A percentile compares a stretch with the other conserved stretches of the same genome.
phyloP scores from a whole-genome alignment of 495 filamentous ascomycete genomes.

The Penicillium fimorum region DNA sequence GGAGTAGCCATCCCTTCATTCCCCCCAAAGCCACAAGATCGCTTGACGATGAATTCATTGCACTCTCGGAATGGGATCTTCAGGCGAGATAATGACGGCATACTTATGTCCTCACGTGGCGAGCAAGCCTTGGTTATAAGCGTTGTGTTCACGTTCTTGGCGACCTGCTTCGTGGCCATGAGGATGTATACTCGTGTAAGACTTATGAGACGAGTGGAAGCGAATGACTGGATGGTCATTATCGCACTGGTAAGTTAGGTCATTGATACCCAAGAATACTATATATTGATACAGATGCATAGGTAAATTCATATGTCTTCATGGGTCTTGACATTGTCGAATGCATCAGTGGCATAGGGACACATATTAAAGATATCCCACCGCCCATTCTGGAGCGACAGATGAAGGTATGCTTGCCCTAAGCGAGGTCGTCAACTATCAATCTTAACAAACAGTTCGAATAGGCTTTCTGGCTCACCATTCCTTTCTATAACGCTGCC shows the following conservation, averaged over 20 bases:
- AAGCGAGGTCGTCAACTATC: background rate
- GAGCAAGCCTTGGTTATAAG: constrained; percentile 33
- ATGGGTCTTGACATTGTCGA: constrained; percentile 43
- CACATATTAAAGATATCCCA: constrained; percentile 39
- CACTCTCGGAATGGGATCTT: constrained; percentile 17
- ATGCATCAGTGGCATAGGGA: constrained; percentile 42
- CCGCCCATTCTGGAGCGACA: constrained; percentile 33
- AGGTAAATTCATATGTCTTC: constrained; percentile 42
- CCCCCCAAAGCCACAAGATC: background rate
- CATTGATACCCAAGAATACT: background rate
- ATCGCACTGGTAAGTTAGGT: constrained; percentile 35
- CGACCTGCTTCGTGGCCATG: constrained; percentile 35
- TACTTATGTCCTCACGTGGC: constrained; percentile 30
- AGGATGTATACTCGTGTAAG: constrained; percentile 40
- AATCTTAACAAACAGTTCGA: background rate
- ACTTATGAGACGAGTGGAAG: constrained; percentile 38
- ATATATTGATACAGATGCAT: background rate
- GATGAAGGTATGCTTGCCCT: constrained; percentile 35
- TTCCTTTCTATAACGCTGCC: constrained; percentile 49
- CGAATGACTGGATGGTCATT: constrained; percentile 47
- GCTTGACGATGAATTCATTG: constrained; percentile 18
- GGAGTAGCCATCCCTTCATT: background rate
- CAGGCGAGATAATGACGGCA: constrained; percentile 16
- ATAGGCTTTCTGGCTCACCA: constrained; percentile 46
- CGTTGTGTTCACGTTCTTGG: constrained; percentile 38